Base-by-base conservation (phyloP, 1,284 basidiomycete species). In the Ganoderma lingzhi region DNA sequence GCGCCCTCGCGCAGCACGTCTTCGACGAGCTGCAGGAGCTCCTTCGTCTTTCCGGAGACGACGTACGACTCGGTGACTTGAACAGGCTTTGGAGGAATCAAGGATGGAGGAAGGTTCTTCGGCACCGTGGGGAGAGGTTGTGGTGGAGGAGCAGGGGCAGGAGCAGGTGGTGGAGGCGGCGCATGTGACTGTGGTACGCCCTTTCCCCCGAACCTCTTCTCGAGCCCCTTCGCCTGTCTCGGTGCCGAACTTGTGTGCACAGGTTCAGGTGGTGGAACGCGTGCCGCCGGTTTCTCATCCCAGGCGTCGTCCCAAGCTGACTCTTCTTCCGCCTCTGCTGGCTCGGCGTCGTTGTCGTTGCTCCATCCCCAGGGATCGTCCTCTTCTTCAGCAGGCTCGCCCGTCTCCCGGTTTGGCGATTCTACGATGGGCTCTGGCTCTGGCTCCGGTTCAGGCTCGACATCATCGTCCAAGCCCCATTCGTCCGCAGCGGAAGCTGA, bases 291-390 rank as follows among this genome's bases (percentile, higher is more conserved):
- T 56, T 67, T 77, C 72, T 87, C 87, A 23, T 80, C 84, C 92
- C 92, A 93, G 1, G 90, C 87, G 71, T 92, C 89, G 72, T 92
- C 90, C 85, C 83, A 84, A 19, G 79, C 75, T 3, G 77, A 78
- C 37, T 81, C 80, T 62, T 84, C 82, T 32, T 62, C 59, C 30
- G 58, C 44, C 42, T 74, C 74, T 32, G 65, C 63, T 66, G 66
- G 77, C 14, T 69, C 77, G 6, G 77, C 76, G n/a, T 89, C 87
- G 63, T 83, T 81, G 35, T 90, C 87, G 61, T 83, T 81, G 39
- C 90, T 86, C 89, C 86, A 91, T 1, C 89, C 91, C 91, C 92
- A 93, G 1, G 89, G 86, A 74, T 90, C 87, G 28, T 78, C 82
- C 15, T 85, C 77, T 71, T 89, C 85, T 41, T 79, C 77, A 23